Percentiles rank a stretch among this genome's conserved stretches.
Evolutionary conservation across 1,284 basidiomycete species (phyloP).

Genomic region (Moesziomyces parantarcticus): DNA sequence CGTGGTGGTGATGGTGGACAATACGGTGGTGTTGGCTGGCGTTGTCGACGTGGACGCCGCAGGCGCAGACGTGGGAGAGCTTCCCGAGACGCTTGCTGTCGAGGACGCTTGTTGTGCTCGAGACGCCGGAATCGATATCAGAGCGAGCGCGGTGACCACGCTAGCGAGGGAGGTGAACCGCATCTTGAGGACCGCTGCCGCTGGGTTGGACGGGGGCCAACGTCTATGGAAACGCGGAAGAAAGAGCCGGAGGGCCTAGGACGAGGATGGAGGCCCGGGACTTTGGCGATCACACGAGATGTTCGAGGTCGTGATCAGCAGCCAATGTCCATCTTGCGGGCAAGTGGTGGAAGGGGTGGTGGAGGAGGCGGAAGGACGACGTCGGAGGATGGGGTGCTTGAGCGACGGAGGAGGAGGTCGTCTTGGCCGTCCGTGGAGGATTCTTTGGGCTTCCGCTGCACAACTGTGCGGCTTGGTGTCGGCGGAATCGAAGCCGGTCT

Average conservation of each 20-base stretch:
- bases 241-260: no score
- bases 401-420: no score
- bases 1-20: conserved; percentile 42
- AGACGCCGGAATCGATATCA: conserved; percentile 13
- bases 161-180: background rate
- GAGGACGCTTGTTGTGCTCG: conserved; percentile 25
- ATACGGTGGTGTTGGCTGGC: conserved; percentile 11
- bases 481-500: background rate
- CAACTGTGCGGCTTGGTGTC: background rate
- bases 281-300: no score
- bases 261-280: no score
- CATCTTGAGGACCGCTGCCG: background rate
- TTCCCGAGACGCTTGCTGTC: conserved; percentile 6
- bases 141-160: conserved; percentile 6
- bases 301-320: no score
- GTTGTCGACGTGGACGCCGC: conserved; percentile 5
- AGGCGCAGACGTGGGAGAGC: conserved; percentile 5
- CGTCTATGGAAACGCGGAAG: background rate
- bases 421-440: no score
- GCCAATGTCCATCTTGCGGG: no score
- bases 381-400: no score
- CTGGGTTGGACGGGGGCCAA: background rate
- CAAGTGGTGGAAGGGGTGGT: no score
- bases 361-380: no score
- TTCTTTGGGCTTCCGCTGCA: no score